Conservation (phyloP, 2,329 filamentous ascomycete genomes). For the Fusarium irregulare region DNA sequence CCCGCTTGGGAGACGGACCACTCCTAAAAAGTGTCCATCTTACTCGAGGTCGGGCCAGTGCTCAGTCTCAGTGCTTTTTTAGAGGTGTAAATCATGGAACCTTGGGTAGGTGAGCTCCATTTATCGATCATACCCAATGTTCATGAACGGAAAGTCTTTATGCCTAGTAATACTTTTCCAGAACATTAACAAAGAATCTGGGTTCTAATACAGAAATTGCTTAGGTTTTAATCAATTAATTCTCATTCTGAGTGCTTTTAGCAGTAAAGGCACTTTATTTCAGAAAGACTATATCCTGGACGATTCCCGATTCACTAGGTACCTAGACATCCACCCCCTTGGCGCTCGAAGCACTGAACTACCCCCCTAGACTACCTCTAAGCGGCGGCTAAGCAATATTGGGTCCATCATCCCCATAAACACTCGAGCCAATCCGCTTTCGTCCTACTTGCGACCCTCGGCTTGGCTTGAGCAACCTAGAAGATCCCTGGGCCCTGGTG, state of each 20-base stretch:
- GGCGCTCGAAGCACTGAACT: background rate
- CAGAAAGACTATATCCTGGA: background rate
- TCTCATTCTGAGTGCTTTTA: background rate
- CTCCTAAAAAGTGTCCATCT: slow-evolving; percentile 6
- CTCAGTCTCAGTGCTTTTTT: slow-evolving; percentile 16
- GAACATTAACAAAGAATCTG: background rate
- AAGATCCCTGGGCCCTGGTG: slow-evolving; percentile 26
- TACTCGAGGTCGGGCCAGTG: background rate
- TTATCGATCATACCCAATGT: background rate
- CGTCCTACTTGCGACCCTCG: slow-evolving; percentile 26
- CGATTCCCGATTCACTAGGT: background rate
- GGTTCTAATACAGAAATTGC: background rate
- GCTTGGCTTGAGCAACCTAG: slow-evolving; percentile 14
- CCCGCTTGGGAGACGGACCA: slow-evolving; percentile 7
- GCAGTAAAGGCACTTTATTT: background rate
- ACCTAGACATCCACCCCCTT: background rate
- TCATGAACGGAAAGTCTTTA: background rate
- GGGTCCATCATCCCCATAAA: slow-evolving; percentile 32
- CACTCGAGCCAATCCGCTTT: slow-evolving; percentile 36
- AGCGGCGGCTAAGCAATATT: slow-evolving; percentile 40
- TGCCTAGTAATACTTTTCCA: background rate
- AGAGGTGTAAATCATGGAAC: slow-evolving; percentile 4
- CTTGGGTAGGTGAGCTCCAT: background rate
- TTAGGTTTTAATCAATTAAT: background rate
- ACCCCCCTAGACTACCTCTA: slow-evolving; percentile 1